Conservation (phyloP, 495 filamentous ascomycete genomes). For the Immersiella caudata region DNA sequence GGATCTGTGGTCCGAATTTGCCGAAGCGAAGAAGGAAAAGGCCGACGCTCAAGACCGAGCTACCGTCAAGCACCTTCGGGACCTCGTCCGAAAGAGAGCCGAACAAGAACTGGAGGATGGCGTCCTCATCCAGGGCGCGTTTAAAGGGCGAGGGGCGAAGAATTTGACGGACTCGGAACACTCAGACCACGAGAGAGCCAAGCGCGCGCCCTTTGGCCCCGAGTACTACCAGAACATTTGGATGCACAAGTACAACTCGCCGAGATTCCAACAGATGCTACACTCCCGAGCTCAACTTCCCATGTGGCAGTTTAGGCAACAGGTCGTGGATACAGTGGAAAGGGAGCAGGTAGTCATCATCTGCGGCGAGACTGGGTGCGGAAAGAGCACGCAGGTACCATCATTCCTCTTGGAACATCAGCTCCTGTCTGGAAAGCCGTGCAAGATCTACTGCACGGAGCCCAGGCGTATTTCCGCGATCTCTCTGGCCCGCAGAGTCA, state of each 20-base stretch:
- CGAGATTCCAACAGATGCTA: constrained; percentile 63
- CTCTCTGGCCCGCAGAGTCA: constrained; percentile 86
- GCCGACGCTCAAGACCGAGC: constrained; percentile 68
- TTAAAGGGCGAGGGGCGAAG: constrained; percentile 64
- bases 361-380: constrained; percentile 94
- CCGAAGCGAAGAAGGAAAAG: constrained; percentile 66
- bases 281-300: constrained; percentile 72
- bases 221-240: constrained; percentile 66
- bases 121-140: constrained; percentile 70
- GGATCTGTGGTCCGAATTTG: constrained; percentile 81
- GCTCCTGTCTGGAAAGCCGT: constrained; percentile 73
- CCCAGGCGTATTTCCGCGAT: constrained; percentile 96
- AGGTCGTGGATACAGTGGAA: constrained; percentile 73
- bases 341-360: constrained; percentile 82
- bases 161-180: constrained; percentile 51
- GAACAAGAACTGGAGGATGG: constrained; percentile 69
- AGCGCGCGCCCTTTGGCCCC: constrained; percentile 35
- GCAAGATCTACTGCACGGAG: constrained; percentile 94
- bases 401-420: constrained; percentile 89
- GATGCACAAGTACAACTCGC: constrained; percentile 65
- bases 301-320: constrained; percentile 81
- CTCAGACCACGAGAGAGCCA: constrained; percentile 42
- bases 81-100: constrained; percentile 58
- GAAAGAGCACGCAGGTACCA: constrained; percentile 96
- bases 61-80: constrained; percentile 62